Percentiles rank a stretch among this genome's conserved stretches.
Conservation (phyloP, 2,329 filamentous ascomycete species). For the Aspergillus sp. region DNA sequence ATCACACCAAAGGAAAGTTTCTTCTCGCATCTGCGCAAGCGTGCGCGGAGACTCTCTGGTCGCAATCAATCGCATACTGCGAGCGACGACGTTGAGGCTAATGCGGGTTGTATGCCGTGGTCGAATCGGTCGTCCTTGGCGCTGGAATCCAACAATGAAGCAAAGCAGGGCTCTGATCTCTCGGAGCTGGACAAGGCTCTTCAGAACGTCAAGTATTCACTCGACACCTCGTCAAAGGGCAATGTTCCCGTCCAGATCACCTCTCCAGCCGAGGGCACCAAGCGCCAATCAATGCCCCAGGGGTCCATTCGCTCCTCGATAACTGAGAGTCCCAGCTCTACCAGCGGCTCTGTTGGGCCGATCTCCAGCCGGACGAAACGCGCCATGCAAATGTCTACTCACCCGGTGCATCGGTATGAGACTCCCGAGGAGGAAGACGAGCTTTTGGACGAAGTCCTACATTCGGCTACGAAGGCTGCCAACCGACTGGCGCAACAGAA, state of each 20-base stretch:
- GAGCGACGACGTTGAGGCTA: constrained; percentile 83
- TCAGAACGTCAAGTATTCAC: constrained; percentile 53
- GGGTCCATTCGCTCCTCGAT: constrained; percentile 23
- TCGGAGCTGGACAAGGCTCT: constrained; percentile 56
- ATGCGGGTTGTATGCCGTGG: constrained; percentile 86
- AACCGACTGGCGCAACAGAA: constrained; percentile 55
- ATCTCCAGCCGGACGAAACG: constrained; percentile 74
- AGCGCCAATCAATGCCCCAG: constrained; percentile 36
- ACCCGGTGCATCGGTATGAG: constrained; percentile 79
- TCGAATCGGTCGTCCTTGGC: constrained; percentile 78
- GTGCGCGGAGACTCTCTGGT: constrained; percentile 84
- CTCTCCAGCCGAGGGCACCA: constrained; percentile 25
- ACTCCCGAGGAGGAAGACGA: constrained; percentile 96
- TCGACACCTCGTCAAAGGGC: constrained; percentile 40
- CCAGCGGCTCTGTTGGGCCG: constrained; percentile 37
- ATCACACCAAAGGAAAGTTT: constrained; percentile 88
- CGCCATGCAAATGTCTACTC: constrained; percentile 61
- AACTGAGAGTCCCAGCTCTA: constrained; percentile 21
- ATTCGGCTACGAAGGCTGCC: constrained; percentile 68
- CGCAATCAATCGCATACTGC: constrained; percentile 79
- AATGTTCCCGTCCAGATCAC: constrained; percentile 33
- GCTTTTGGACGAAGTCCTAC: constrained; percentile 79
- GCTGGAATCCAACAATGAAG: constrained; percentile 53
- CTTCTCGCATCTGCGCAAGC: constrained; percentile 93
- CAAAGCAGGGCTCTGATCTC: constrained; percentile 46